phyloP scores from a whole-genome alignment of 176 grass and related monocot genomes.

The Ensete ventricosum region DNA sequence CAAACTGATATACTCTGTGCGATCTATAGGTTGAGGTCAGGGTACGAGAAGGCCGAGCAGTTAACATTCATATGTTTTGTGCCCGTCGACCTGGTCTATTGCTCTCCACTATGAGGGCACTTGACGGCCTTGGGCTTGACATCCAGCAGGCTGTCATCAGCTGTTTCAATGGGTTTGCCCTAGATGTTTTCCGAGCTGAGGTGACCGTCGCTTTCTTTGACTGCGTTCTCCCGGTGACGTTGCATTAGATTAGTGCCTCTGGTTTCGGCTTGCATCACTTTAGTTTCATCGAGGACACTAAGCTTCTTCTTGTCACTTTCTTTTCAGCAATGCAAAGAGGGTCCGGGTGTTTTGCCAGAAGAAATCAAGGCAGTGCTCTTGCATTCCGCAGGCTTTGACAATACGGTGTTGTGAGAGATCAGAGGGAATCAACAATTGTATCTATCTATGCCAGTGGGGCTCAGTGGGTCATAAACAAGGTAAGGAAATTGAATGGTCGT shows the following conservation, averaged over 20 bases:
- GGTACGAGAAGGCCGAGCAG: slow-evolving; percentile 47
- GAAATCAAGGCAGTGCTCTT: slow-evolving; percentile 79
- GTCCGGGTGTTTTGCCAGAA: slow-evolving; percentile 43
- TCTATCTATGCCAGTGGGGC: too few relatives aligned
- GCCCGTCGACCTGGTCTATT: slow-evolving; percentile 47
- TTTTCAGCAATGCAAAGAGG: slow-evolving; percentile 49
- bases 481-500: background rate
- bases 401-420: slow-evolving; percentile 18
- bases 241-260: background rate
- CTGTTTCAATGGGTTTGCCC: slow-evolving; percentile 61
- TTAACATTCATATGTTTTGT: slow-evolving; percentile 97
- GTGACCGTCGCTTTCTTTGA: slow-evolving; percentile 15
- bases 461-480: background rate
- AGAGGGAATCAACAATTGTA: background rate
- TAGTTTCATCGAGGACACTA: background rate
- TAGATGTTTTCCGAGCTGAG: slow-evolving; percentile 77
- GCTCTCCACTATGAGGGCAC: slow-evolving; percentile 53
- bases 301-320: slow-evolving; percentile 2
- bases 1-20: background rate
- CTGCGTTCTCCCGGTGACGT: background rate
- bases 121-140: slow-evolving; percentile 57
- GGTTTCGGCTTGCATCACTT: background rate
- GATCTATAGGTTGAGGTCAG: slow-evolving; percentile 61
- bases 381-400: slow-evolving; percentile 42
- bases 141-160: slow-evolving; percentile 64